Evolutionary conservation across 305 asterid genomes (phyloP), one percentile per base, ranked within the genome.

Genomic region (Withania somnifera): DNA sequence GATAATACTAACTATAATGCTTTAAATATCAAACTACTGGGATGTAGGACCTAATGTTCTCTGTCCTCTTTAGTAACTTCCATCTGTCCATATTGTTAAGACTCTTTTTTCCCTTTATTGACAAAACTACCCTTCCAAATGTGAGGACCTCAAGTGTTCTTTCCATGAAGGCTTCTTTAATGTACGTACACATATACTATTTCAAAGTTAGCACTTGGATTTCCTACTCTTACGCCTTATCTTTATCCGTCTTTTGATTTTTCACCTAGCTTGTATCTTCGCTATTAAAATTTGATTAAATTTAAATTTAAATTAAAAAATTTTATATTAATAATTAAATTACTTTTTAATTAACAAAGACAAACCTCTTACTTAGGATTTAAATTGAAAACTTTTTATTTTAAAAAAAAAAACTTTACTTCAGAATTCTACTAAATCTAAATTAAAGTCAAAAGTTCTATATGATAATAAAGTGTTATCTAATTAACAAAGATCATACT

Each of bases 81-180:
- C 40, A 38, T 34, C 78, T 82, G 81, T 69, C 63, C 28, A 52
- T 40, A 3, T 8, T 68, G 71, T 68, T 81, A 11, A 9, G 8
- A 57, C 22, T 47, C 51, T 77, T 79, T 88, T n/a, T 56, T 75
- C 76, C 15, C 30, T 77, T 60, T 24, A 81, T 50, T 81, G 87
- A 84, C 92, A 58, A 85, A 80, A 87, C 38, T 86, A 84, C 76
- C 97, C 93, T 71, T 34, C 11, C n/a, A 77, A 87, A 84, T 87
- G 68, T 83, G 88, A 86, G 93, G 91, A 80, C 22, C 58, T 36
- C 4, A 63, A 34, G 57, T 45, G 78, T 83, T 77, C 81, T 82
- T 36, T 9, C 38, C 26, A 30, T 7, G 51, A 52, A 77, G 42
- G 82, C 1, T n/a, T n/a, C n/a, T n/a, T n/a, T n/a, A n/a, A n/a